phyloP scores from a whole-genome alignment of 805 yeast species.

The Cyberlindnera amylophila region DNA sequence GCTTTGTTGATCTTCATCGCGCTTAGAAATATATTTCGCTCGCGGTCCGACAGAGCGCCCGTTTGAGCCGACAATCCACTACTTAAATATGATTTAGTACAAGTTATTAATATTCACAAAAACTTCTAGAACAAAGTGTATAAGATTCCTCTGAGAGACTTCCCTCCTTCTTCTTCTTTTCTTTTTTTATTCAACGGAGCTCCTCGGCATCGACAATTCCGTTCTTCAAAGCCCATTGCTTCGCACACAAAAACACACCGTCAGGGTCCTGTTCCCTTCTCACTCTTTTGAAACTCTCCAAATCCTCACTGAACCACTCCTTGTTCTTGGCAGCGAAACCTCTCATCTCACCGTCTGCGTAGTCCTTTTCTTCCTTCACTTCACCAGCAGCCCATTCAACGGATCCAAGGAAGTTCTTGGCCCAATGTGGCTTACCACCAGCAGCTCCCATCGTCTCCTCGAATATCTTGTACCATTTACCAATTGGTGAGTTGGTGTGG shows the following conservation, averaged over 20 bases:
- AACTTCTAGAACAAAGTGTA: too few species aligned
- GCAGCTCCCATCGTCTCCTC: conserved; percentile 73
- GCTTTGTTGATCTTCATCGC: too few species aligned
- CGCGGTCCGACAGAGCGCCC: too few species aligned
- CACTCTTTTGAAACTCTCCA: conserved; percentile 55
- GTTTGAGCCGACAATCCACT: too few species aligned
- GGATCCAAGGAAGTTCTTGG: conserved; percentile 83
- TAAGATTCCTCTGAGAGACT: too few species aligned
- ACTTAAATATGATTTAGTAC: too few species aligned
- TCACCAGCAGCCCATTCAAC: conserved; percentile 30
- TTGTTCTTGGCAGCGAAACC: conserved; percentile 69
- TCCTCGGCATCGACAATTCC: conserved; percentile 43
- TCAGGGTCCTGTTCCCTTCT: conserved; percentile 74
- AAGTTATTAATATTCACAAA: too few species aligned
- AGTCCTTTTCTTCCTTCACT: conserved; percentile 34
- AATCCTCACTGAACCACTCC: conserved; percentile 77
- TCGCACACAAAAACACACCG: conserved; percentile 74
- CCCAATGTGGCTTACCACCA: conserved; percentile 98
- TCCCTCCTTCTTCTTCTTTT: too few species aligned
- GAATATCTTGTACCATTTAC: conserved; percentile 78
- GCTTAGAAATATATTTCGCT: too few species aligned
- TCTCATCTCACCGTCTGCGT: conserved; percentile 65
- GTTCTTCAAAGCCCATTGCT: conserved; percentile 77
- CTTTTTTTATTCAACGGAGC: not conserved
- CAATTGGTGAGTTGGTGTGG: conserved; percentile 64